Conservation (phyloP, 352 stramenopile genomes). For the Hyaloperonospora brassicae region DNA sequence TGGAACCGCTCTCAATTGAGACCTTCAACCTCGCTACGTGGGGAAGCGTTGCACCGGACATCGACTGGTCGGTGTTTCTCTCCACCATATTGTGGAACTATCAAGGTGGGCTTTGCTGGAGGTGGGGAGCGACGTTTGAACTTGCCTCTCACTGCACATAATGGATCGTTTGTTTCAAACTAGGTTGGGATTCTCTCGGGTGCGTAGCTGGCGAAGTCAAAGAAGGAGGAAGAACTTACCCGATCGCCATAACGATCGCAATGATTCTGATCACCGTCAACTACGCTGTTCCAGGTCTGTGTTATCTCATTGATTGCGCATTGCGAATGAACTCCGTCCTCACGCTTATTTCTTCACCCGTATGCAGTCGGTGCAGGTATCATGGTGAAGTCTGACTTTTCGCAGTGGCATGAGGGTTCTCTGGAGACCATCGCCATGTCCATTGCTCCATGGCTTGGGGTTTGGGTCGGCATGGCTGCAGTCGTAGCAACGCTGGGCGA, state of each 20-base stretch:
- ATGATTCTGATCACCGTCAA: conserved; percentile 81
- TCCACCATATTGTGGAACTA: conserved; percentile 85
- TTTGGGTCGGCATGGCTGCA: conserved; percentile 72
- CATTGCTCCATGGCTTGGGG: conserved; percentile 61
- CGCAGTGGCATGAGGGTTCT: conserved; percentile 61
- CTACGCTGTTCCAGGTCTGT: conserved; percentile 65
- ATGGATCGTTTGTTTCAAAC: background rate
- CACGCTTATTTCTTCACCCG: background rate
- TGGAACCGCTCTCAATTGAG: conserved; percentile 66
- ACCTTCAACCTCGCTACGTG: conserved; percentile 69
- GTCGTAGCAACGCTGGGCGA: conserved; percentile 75
- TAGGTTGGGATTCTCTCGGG: conserved; percentile 74
- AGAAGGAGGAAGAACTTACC: conserved; percentile 67
- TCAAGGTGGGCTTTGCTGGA: conserved; percentile 35
- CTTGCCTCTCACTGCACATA: background rate
- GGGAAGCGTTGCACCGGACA: conserved; percentile 52
- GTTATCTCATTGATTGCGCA: background rate
- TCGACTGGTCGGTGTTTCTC: conserved; percentile 82
- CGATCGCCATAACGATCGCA: conserved; percentile 75
- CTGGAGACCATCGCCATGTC: conserved; percentile 72
- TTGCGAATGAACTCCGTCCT: background rate
- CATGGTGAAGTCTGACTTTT: conserved; percentile 68
- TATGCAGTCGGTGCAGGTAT: conserved; percentile 55
- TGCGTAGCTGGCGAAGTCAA: conserved; percentile 83
- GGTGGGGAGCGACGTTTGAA: background rate